Evolutionary conservation across 257 asterid genomes (phyloP).

Genomic region (Fraxinus anomala): DNA sequence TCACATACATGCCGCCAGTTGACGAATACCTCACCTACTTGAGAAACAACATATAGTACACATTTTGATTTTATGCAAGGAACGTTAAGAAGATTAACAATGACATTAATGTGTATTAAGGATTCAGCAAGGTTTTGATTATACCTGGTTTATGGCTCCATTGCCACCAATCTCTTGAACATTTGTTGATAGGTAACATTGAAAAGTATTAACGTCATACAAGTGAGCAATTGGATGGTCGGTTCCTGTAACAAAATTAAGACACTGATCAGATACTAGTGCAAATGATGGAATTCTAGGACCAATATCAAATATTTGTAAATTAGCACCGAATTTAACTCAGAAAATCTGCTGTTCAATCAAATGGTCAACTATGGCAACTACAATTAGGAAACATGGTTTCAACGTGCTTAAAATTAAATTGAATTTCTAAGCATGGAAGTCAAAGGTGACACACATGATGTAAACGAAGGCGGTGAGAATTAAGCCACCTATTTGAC

Average conservation of each 20-base stretch:
- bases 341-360: neutral
- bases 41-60: slow-evolving; percentile 13
- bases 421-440: neutral
- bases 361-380: neutral
- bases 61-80: neutral
- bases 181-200: slow-evolving; percentile 71
- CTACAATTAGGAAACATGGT: slow-evolving; percentile 7
- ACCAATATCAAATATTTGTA: neutral
- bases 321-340: neutral
- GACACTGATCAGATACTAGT: slow-evolving; percentile 22
- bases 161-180: slow-evolving; percentile 59
- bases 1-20: slow-evolving; percentile 74
- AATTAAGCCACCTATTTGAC: neutral
- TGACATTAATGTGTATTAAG: neutral
- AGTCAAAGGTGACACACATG: neutral
- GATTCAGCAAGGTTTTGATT: slow-evolving; percentile 10
- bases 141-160: slow-evolving; percentile 86
- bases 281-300: neutral
- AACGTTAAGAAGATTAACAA: slow-evolving; percentile 4
- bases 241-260: slow-evolving; percentile 57
- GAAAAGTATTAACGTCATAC: slow-evolving; percentile 79
- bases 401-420: neutral
- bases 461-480: neutral
- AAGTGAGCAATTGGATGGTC: slow-evolving; percentile 80
- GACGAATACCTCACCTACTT: slow-evolving; percentile 73